Evolutionary conservation across 495 filamentous ascomycete species (phyloP).

Genomic region (Trichoderma asperelloides): DNA sequence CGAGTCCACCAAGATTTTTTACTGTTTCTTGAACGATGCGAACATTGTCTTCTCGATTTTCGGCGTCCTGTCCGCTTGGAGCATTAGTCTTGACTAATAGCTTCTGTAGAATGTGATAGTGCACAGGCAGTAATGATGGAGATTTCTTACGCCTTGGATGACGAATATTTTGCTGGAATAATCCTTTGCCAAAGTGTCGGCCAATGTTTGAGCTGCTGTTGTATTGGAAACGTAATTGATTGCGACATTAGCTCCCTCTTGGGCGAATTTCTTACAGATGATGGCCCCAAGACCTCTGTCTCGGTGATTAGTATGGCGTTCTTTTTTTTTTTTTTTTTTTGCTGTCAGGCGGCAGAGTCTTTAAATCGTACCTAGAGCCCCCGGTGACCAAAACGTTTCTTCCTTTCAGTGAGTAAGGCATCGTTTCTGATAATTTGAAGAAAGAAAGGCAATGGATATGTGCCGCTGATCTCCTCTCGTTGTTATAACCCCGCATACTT

Average conservation of each 20-base stretch:
- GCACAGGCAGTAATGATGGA: too few relatives aligned
- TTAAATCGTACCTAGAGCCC: slow-evolving; percentile 23
- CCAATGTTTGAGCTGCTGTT: slow-evolving; percentile 45
- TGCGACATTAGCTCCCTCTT: slow-evolving; percentile 56
- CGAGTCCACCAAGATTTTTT: slow-evolving; percentile 54
- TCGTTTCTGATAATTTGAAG: neutral
- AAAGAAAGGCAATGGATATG: too few relatives aligned
- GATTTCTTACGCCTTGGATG: neutral
- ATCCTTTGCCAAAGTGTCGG: slow-evolving; percentile 36
- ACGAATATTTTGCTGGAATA: neutral
- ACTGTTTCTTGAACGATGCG: slow-evolving; percentile 46
- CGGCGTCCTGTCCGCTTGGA: slow-evolving; percentile 42
- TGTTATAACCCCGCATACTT: too few relatives aligned
- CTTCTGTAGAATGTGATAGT: too few relatives aligned
- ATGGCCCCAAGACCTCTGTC: slow-evolving; percentile 56
- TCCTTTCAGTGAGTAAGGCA: slow-evolving; percentile 56
- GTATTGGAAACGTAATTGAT: slow-evolving; percentile 59
- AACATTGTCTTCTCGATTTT: slow-evolving; percentile 45
- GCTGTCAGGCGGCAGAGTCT: neutral
- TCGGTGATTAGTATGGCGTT: neutral
- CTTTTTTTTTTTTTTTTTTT: neutral
- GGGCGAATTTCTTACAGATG: slow-evolving; percentile 55
- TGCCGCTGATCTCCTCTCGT: too few relatives aligned
- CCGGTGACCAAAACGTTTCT: slow-evolving; percentile 62
- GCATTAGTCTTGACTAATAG: slow-evolving; percentile 14